These are phyloP conservation scores for Suillus subluteus DNA, from an alignment of 768 basidiomycete species.

Conservation along the genomic window DNA sequence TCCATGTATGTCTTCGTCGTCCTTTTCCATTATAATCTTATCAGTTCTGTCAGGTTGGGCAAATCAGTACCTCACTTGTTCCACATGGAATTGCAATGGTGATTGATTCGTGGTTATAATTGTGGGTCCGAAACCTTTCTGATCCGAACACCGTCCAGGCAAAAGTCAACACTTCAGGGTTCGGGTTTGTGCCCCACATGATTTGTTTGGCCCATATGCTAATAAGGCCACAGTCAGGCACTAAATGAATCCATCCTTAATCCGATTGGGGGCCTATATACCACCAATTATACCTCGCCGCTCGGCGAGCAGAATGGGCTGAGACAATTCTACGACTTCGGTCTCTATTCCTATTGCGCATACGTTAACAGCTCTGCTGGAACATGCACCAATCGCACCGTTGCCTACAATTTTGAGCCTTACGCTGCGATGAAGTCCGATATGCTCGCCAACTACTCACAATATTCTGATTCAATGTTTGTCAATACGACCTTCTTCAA, in stretches of 20 bases:
- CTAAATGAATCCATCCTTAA: slow-evolving; percentile 55
- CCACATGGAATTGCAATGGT: slow-evolving; percentile 79
- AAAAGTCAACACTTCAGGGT: slow-evolving; percentile 69
- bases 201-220: background rate
- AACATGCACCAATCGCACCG: slow-evolving; percentile 63
- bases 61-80: slow-evolving; percentile 77
- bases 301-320: slow-evolving; percentile 60
- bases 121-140: slow-evolving; percentile 15
- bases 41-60: slow-evolving; percentile 60
- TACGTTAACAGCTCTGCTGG: slow-evolving; percentile 64
- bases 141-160: slow-evolving; percentile 45
- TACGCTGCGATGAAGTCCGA: slow-evolving; percentile 65
- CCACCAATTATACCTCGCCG: slow-evolving; percentile 64
- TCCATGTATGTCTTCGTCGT: slow-evolving; percentile 55
- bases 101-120: slow-evolving; percentile 30
- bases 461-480: slow-evolving; percentile 57
- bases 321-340: slow-evolving; percentile 74
- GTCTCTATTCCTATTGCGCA: slow-evolving; percentile 82
- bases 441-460: slow-evolving; percentile 66
- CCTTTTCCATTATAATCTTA: slow-evolving; percentile 27
- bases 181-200: slow-evolving; percentile 53
- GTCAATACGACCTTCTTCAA: slow-evolving; percentile 56
- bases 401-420: slow-evolving; percentile 66
- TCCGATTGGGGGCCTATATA: slow-evolving; percentile 66
- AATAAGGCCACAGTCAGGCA: slow-evolving; percentile 39